phyloP scores from a whole-genome alignment of 306 rosid genomes.

The Cucurbita ficifolia region DNA sequence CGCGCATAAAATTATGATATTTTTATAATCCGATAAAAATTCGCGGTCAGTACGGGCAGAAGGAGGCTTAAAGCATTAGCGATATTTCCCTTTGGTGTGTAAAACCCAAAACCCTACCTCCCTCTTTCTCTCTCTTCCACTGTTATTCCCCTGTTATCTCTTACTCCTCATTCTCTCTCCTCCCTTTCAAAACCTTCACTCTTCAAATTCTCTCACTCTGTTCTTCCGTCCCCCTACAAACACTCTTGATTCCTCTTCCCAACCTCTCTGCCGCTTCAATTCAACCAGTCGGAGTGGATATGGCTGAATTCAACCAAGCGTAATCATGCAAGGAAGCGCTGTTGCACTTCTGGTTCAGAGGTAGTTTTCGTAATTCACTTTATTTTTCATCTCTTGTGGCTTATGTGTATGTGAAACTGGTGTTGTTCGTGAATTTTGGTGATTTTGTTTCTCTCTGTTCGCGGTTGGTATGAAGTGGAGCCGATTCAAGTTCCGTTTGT shows the following conservation, averaged over 20 bases:
- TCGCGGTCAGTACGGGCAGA: not conserved
- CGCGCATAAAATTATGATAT: not conserved
- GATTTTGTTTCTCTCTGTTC: too few relatives aligned
- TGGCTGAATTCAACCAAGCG: not conserved
- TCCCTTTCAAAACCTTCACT: not conserved
- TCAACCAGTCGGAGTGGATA: not conserved
- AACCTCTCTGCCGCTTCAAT: not conserved
- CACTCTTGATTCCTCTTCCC: not conserved
- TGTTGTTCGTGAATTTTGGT: too few relatives aligned
- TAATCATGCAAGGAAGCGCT: not conserved
- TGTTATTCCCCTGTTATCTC: constrained; percentile 3
- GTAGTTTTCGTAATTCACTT: not conserved
- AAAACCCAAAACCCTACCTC: constrained; percentile 32
- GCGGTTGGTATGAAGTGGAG: not conserved
- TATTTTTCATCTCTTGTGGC: too few relatives aligned
- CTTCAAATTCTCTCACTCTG: not conserved
- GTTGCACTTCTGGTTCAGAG: not conserved
- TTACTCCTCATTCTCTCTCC: not conserved
- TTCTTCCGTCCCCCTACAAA: not conserved
- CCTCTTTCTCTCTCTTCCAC: constrained; percentile 1
- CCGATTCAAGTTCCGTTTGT: not conserved
- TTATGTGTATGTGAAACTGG: too few relatives aligned
- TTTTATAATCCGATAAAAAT: not conserved
- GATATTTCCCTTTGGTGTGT: not conserved
- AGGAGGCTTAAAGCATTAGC: not conserved